A percentile compares a stretch with the other conserved stretches of the same genome.
phyloP scores from a whole-genome alignment of 2,329 filamentous ascomycete genomes.

The Aspergillus sergii region DNA sequence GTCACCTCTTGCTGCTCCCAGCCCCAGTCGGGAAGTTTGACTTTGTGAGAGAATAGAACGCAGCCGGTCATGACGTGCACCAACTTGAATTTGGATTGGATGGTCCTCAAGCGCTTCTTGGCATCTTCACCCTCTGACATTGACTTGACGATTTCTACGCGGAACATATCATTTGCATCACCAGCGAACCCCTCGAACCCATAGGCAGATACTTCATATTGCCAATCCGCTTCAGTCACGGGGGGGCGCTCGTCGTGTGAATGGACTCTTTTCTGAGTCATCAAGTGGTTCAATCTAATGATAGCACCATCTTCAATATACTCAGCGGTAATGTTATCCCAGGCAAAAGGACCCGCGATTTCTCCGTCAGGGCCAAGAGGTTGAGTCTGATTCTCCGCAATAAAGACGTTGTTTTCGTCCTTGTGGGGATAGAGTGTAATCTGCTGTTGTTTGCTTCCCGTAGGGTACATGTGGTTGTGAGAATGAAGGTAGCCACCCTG shows the following conservation, averaged over 20 bases:
- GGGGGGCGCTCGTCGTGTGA: conserved; percentile 89
- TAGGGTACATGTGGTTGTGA: conserved; percentile 95
- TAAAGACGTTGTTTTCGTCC: conserved; percentile 95
- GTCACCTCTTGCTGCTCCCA: conserved; percentile 99
- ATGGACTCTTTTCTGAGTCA: conserved; percentile 86
- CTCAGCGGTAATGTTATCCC: conserved; percentile 71
- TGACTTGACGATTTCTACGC: conserved; percentile 89
- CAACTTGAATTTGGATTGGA: conserved; percentile 94
- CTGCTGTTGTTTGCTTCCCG: conserved; percentile 96
- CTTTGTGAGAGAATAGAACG: conserved; percentile 95
- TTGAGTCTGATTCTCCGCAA: conserved; percentile 95
- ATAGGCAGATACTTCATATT: conserved; percentile 95
- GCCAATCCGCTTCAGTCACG: conserved; percentile 86
- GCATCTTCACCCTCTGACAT: conserved; percentile 77
- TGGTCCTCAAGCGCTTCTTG: conserved; percentile 85
- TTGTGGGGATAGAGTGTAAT: conserved; percentile 98
- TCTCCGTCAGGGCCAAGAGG: conserved; percentile 76
- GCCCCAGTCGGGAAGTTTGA: conserved; percentile 97
- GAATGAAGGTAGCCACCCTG: conserved; percentile 98
- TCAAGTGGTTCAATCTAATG: conserved; percentile 79
- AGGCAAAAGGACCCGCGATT: conserved; percentile 79
- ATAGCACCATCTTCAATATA: conserved; percentile 79
- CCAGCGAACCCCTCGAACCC: conserved; percentile 96
- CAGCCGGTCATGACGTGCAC: conserved; percentile 97
- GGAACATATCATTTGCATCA: conserved; percentile 95